phyloP scores from a whole-genome alignment of 1,139 yeast genomes.

The Debaryomyces singareniensis region DNA sequence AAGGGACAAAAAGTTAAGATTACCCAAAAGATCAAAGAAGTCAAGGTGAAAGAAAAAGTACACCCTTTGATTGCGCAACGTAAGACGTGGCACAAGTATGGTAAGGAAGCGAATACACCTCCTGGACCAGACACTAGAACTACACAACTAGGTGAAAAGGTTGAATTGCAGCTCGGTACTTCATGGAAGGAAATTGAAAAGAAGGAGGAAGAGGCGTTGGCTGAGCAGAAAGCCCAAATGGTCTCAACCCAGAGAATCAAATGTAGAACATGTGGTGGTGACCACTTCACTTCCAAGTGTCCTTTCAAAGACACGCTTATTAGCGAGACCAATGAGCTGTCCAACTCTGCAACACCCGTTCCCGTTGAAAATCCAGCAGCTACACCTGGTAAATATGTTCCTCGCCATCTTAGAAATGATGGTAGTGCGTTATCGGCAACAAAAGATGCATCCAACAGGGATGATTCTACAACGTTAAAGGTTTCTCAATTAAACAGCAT shows the following conservation, averaged over 20 bases:
- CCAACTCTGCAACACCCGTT: conserved; percentile 27
- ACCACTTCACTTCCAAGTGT: conserved; percentile 92
- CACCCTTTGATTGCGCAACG: conserved; percentile 70
- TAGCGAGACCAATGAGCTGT: conserved; percentile 31
- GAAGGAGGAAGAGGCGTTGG: conserved; percentile 53
- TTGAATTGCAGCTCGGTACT: conserved; percentile 60
- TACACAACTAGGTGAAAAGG: conserved; percentile 85
- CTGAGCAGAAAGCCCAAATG: conserved; percentile 44
- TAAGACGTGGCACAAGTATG: conserved; percentile 75
- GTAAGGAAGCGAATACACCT: conserved; percentile 68
- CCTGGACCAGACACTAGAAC: conserved; percentile 87
- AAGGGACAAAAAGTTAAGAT: conserved; percentile 83
- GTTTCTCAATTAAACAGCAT: conserved; percentile 85
- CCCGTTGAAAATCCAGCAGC: conserved; percentile 29
- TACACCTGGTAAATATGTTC: conserved; percentile 53
- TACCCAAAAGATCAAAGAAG: conserved; percentile 77
- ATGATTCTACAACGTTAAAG: conserved; percentile 84
- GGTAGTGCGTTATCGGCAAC: conserved; percentile 46
- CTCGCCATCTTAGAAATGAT: conserved; percentile 68
- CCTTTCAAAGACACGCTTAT: conserved; percentile 92
- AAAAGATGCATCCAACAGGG: conserved; percentile 51
- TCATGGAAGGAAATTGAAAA: conserved; percentile 66
- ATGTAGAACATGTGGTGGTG: conserved; percentile 93
- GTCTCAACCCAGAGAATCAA: conserved; percentile 45
- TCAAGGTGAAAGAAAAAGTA: conserved; percentile 73